Evolutionary conservation across 208 protist genomes (phyloP).

Genomic region (Herpetomonas samuelpessoai): DNA sequence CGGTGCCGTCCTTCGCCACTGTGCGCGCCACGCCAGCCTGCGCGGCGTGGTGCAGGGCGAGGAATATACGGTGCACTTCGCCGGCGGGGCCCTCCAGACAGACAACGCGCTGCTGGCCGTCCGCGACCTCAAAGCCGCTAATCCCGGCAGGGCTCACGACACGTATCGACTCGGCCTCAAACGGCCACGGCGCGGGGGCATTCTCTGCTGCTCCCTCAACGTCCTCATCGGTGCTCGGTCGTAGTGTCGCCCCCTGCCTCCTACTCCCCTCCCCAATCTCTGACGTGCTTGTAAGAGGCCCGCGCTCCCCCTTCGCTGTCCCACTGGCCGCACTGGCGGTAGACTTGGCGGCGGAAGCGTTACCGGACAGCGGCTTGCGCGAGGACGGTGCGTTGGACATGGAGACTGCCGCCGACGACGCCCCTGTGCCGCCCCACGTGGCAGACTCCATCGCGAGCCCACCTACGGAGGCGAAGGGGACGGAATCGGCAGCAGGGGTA

Average conservation of each 20-base stretch:
- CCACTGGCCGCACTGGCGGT: too few relatives aligned
- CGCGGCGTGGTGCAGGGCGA: constrained; percentile 13
- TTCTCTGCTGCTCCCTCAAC: constrained; percentile 9
- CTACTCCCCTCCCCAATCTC: too few relatives aligned
- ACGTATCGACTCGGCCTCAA: constrained; percentile 41
- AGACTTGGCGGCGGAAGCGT: neutral
- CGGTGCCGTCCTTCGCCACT: constrained; percentile 8
- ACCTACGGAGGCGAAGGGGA: neutral
- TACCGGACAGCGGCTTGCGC: neutral
- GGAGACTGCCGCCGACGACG: too few relatives aligned
- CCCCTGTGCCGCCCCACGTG: too few relatives aligned
- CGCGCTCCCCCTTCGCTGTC: too few relatives aligned
- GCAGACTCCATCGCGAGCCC: neutral
- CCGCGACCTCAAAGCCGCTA: constrained; percentile 86
- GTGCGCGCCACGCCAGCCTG: constrained; percentile 14
- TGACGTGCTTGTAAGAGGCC: too few relatives aligned
- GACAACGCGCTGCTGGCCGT: constrained; percentile 62
- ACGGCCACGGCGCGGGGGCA: constrained; percentile 20
- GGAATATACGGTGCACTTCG: constrained; percentile 65
- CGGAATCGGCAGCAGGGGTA: neutral
- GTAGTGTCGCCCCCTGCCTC: too few relatives aligned
- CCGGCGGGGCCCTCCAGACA: constrained; percentile 74
- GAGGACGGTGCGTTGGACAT: too few relatives aligned
- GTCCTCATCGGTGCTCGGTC: constrained; percentile 5
- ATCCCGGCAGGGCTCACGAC: constrained; percentile 72